These are phyloP conservation scores for Epichloe sp. DNA, from an alignment of 2,329 filamentous ascomycete genomes.

Conservation along the genomic window DNA sequence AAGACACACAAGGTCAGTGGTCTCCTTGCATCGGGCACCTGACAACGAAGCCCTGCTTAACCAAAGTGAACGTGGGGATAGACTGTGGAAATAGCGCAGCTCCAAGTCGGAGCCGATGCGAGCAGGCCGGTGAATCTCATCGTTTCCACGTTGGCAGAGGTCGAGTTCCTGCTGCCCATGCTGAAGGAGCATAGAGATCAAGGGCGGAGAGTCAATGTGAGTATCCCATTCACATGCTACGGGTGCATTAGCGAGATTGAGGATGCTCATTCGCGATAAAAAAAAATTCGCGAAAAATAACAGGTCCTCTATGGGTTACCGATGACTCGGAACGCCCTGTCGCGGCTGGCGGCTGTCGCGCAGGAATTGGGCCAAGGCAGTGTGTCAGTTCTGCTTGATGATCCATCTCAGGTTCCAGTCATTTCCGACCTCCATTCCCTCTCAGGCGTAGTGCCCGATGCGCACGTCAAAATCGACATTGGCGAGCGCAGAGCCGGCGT, in stretches of 20 bases:
- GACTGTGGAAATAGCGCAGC: conserved; percentile 51
- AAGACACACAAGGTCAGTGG: conserved; percentile 65
- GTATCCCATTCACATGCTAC: conserved; percentile 7
- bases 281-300: neutral
- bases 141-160: conserved; percentile 62
- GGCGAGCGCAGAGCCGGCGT: conserved; percentile 61
- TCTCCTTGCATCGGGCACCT: neutral
- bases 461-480: conserved; percentile 65
- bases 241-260: neutral
- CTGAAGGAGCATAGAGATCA: conserved; percentile 42
- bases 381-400: conserved; percentile 57
- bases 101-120: conserved; percentile 52
- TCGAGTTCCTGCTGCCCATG: conserved; percentile 50
- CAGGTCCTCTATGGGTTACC: conserved; percentile 63
- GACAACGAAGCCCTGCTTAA: too few relatives aligned
- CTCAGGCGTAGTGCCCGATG: conserved; percentile 33
- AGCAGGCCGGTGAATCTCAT: conserved; percentile 45
- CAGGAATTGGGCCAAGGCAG: conserved; percentile 39
- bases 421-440: conserved; percentile 28
- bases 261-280: neutral
- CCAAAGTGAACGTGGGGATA: conserved; percentile 15
- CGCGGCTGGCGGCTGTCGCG: conserved; percentile 45
- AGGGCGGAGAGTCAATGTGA: conserved; percentile 46
- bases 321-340: conserved; percentile 44
- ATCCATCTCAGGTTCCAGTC: conserved; percentile 43